Evolutionary conservation across 1,284 basidiomycete species (phyloP), one percentile per base, ranked within the genome.

Genomic region (Sporisorium sorghi): DNA sequence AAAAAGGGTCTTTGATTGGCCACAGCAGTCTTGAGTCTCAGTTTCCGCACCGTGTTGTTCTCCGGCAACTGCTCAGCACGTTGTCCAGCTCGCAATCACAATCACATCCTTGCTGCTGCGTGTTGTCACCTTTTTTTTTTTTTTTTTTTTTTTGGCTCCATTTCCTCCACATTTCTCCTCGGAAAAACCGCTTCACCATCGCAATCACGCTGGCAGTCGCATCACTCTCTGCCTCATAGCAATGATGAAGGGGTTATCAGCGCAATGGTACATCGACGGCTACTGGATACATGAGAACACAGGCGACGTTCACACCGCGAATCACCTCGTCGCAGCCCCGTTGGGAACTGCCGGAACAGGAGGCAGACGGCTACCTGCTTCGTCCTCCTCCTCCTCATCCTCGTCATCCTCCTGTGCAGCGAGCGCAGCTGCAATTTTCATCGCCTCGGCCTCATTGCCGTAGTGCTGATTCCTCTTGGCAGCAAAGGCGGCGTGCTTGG

Each of bases 401-500:
- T 83, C 80, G n/a, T 83, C 82, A 8, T 81, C 81, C 3, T 82
- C 81, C 37, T 73, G 73, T 5, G 71, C 67, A 3, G 73, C 73
- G 7, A 83, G 66, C 12, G 73, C 67, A 10, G 76, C 72, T 0
- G 79, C 82, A 42, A 78, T 65, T 63, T 81, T 80, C 64, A 84
- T 80, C 26, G 81, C 83, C 39, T 81, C 73, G 5, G 81, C 83
- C 59, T 84, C 83, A 51, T 84, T 82, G 15, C 82, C 83, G 53
- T 84, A 84, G 50, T 83, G 83, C 28, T 72, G 69, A 55, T 84
- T 79, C 23, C 83, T 68, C 65, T 83, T 84, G 32, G 69, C 71
- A 2, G 79, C 73, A 55, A 84, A 84, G 0, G 71, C 82, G 14
- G 76, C 76, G 26, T 81, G 79, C 49, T 80, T 78, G 52, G 75